Conservation (phyloP, 805 yeast species). For the Yarrowia porcina region DNA sequence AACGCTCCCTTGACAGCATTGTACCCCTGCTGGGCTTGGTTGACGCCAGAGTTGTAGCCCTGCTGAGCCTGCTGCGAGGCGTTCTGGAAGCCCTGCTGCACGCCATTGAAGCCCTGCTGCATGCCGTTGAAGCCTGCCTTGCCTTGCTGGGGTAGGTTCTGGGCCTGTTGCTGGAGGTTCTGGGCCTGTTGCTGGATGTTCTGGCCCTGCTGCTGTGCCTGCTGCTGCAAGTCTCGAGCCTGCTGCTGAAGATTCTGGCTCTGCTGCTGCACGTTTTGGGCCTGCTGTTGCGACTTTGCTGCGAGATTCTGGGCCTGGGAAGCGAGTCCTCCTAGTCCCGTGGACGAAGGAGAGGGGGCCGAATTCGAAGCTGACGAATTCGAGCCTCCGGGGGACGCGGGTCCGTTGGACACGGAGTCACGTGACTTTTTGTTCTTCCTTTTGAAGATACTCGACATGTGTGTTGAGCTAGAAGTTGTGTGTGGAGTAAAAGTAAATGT, state of each 20-base stretch:
- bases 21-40: slow-evolving; percentile 6
- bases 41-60: neutral
- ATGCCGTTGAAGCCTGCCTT: neutral
- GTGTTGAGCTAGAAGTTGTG: neutral
- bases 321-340: neutral
- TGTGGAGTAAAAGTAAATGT: neutral
- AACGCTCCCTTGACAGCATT: neutral
- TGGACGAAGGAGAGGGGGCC: neutral
- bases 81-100: slow-evolving; percentile 1
- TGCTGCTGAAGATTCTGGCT: neutral
- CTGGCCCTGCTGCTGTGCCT: neutral
- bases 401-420: slow-evolving; percentile 2
- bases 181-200: neutral
- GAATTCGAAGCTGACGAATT: neutral
- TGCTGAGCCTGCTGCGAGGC: neutral
- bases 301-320: neutral
- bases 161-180: neutral
- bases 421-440: slow-evolving; percentile 25
- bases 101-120: neutral
- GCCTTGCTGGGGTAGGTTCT: neutral
- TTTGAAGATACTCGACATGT: slow-evolving; percentile 26
- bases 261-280: neutral
- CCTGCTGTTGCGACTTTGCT: neutral
- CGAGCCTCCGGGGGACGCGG: neutral
- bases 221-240: neutral